Percentiles rank a stretch among this genome's conserved stretches.
phyloP scores from a whole-genome alignment of 495 filamentous ascomycete genomes.

The Schizothecium vesticola region DNA sequence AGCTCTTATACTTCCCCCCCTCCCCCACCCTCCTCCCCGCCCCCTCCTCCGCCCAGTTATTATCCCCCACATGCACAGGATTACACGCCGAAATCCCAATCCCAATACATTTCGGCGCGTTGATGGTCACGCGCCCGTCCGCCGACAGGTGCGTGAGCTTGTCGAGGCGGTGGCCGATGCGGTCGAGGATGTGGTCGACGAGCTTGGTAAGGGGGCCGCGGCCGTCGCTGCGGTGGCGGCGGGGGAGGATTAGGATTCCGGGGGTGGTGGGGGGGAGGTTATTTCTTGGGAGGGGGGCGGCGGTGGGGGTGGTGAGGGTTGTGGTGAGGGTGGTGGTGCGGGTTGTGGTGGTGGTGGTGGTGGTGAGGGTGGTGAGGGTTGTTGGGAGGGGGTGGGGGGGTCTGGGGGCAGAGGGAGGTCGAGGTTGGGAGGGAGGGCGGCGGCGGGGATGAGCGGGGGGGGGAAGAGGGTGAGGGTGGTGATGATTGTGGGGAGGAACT shows the following conservation, averaged over 20 bases:
- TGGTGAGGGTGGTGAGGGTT: too few relatives aligned
- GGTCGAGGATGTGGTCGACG: background rate
- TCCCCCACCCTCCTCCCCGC: too few relatives aligned
- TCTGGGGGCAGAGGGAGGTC: too few relatives aligned
- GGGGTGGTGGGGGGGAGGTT: too few relatives aligned
- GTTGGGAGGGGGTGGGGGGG: too few relatives aligned
- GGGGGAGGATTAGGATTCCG: background rate
- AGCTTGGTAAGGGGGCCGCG: background rate
- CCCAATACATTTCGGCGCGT: conserved; percentile 17
- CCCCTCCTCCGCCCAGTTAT: background rate
- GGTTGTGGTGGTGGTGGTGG: too few relatives aligned
- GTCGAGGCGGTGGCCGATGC: background rate
- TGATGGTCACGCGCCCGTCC: conserved; percentile 5
- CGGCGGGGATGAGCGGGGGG: too few relatives aligned
- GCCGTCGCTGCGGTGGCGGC: too few relatives aligned
- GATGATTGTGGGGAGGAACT: background rate
- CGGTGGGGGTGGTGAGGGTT: too few relatives aligned
- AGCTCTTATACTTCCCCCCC: too few relatives aligned
- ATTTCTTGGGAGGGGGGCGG: too few relatives aligned
- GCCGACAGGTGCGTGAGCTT: background rate
- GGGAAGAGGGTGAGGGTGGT: background rate
- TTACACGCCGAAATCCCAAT: conserved; percentile 28
- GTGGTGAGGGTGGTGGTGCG: too few relatives aligned
- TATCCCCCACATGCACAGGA: conserved; percentile 17
- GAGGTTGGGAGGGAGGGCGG: background rate